Base-by-base conservation (phyloP, 2,329 filamentous ascomycete species). In the Dothideomycetidae sp. region DNA sequence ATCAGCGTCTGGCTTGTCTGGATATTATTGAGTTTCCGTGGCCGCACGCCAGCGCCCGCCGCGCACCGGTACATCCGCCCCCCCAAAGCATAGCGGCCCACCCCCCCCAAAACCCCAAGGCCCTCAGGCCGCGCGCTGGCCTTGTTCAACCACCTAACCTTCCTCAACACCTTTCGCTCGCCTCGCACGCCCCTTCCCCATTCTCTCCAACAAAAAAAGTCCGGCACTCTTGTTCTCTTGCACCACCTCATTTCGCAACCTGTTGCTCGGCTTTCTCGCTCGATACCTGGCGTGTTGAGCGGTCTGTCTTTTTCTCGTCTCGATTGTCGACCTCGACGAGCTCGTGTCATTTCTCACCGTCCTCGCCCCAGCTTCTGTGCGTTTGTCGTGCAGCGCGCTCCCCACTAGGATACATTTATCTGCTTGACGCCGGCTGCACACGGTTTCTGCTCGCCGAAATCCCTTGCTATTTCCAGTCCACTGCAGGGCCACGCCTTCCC, bases 81-180 rank as follows among this genome's bases (percentile, higher is more conserved):
- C 7, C 21, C n/a, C 21, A 26, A n/a, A 7, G 21, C 21, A 7
- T n/a, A 26, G 21, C 21, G 21, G 21, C 21, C n/a, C n/a, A n/a
- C n/a, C 21, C 21, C 21, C 21, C 21, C 21, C 7, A 26, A 26
- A 26, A 26, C 14, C 16, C 29, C 35, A 26, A 37, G 31, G 28
- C 26, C 28, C 33, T 10, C 21, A 14, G 13, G 15, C 29, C 35
- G 23, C 35, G 29, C 31, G 17, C 35, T 29, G 35, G 23, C 35
- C 35, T 37, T n/a, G 21, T 35, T 37, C 35, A 37, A 37, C 35
- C 30, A 31, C 35, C 21, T 26, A 26, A 26, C 21, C 35, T 31
- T 37, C 35, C 35, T 37, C 35, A 37, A 37, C 35, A 37, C 26
- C 35, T 31, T 31, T 31, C 29, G 14, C 19, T 18, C 35, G 28